Evolutionary conservation across 2,329 filamentous ascomycete species (phyloP), one percentile per base, ranked within the genome.

Genomic region (Epichloe elymi): DNA sequence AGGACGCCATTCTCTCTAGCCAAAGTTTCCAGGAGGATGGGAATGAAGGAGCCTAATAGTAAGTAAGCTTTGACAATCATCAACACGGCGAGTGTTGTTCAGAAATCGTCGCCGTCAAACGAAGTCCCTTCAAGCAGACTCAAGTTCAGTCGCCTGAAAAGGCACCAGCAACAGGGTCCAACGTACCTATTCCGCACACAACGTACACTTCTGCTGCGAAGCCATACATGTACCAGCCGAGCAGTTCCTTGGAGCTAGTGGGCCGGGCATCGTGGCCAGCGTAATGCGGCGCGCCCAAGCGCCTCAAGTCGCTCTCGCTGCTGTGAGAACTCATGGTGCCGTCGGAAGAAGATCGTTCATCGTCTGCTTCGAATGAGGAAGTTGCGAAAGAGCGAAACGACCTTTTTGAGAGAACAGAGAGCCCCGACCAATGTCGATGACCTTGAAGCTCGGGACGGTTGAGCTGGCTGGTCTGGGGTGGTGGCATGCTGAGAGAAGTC

Each of bases 121-220:
- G 2, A 30, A 40, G 17, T 15, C 7, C 19, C 20, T 38, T 20
- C 8, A 19, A 12, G 35, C 19, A 38, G 20, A 19, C 33, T 4
- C 1, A 1, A 17, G 10, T 15, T 15, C 33, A n/a, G 11, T 26
- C 12, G 35, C 45, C n/a, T 11, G 26, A 6, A 30, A 30, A 10
- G n/a, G 5, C 30, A 0, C 17, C 3, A 8, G 15, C 23, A 11
- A 15, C 2, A 30, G 10, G 23, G 14, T 12, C 26, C 23, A 2
- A 71, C 82, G 64, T 67, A 87, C 90, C 91, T 51, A 70, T 69
- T 49, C 67, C 69, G 67, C 93, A 97, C 51, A 97, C 87, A 15
- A 94, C 88, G 66, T 96, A 97, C 50, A 94, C 91, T 71, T 98
- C 93, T 19, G 91, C 89, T 23, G 93, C 93, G 75, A 95, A 97